phyloP scores from a whole-genome alignment of 805 yeast species.

The Yarrowia hollandica region DNA sequence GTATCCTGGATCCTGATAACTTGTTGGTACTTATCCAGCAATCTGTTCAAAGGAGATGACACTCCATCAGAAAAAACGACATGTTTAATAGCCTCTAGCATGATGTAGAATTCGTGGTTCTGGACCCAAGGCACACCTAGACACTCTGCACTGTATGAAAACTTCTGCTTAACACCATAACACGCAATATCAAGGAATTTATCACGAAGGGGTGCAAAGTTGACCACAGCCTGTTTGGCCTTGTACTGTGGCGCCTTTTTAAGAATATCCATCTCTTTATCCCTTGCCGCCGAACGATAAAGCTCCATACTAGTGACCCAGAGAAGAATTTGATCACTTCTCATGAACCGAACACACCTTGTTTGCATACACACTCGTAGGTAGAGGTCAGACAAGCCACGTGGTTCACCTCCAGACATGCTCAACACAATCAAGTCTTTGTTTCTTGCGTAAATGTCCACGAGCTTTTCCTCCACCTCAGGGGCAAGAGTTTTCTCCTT shows the following conservation, averaged over 20 bases:
- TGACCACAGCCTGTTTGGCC: constrained; percentile 20
- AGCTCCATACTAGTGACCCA: constrained; percentile 23
- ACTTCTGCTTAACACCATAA: neutral
- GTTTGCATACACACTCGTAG: constrained; percentile 19
- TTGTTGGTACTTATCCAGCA: constrained; percentile 20
- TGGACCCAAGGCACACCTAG: constrained; percentile 17
- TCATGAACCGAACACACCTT: constrained; percentile 2
- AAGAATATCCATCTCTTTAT: constrained; percentile 6
- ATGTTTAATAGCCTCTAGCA: constrained; percentile 15
- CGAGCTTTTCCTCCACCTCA: constrained; percentile 1
- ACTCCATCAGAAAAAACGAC: constrained; percentile 24
- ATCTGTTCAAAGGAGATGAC: constrained; percentile 11
- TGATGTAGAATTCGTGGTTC: constrained; percentile 17
- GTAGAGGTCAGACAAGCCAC: constrained; percentile 16
- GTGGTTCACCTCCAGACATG: constrained; percentile 27
- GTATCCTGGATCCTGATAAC: constrained; percentile 13
- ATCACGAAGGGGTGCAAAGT: constrained; percentile 21
- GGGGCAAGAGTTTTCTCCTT: neutral
- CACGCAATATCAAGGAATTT: constrained; percentile 5
- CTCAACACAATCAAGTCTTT: constrained; percentile 5
- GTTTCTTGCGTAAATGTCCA: constrained; percentile 13
- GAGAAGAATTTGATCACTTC: constrained; percentile 22
- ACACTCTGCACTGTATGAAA: neutral
- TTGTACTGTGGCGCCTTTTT: constrained; percentile 15
- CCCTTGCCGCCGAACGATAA: neutral